These are phyloP conservation scores for Fusarium napiforme DNA, from an alignment of 2,329 filamentous ascomycete genomes.

Conservation along the genomic window DNA sequence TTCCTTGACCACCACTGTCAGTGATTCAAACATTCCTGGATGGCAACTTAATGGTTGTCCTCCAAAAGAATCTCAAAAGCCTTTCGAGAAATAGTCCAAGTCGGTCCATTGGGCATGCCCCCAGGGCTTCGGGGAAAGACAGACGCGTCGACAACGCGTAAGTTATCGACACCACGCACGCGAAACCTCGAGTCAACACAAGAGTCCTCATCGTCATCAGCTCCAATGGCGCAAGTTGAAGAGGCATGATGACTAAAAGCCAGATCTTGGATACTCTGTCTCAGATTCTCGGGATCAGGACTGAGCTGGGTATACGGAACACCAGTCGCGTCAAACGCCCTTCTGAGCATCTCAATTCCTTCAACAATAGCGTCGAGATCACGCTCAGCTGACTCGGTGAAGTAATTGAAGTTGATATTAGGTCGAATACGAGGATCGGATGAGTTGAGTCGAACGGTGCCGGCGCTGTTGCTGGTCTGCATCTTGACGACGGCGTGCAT, in stretches of 20 bases:
- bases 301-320: neutral
- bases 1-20: fast-evolving
- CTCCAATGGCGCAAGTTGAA: neutral
- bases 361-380: constrained; percentile 4
- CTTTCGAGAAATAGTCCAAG: constrained; percentile 16
- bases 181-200: constrained; percentile 3
- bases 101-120: neutral
- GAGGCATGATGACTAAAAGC: neutral
- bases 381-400: neutral
- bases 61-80: constrained; percentile 3
- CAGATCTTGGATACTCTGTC: neutral
- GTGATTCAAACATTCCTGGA: fast-evolving
- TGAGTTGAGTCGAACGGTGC: neutral
- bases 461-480: constrained; percentile 8
- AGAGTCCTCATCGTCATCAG: neutral
- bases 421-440: neutral
- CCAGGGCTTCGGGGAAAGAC: constrained; percentile 4
- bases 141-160: constrained; percentile 14
- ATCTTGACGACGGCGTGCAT: constrained; percentile 10
- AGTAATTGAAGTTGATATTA: constrained; percentile 12
- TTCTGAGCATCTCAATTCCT: neutral
- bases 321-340: constrained; percentile 2
- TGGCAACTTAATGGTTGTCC: neutral
- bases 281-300: neutral
- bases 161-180: neutral